Evolutionary conservation across 2,329 filamentous ascomycete species (phyloP).

Genomic region (Arthrocladium fulminans): DNA sequence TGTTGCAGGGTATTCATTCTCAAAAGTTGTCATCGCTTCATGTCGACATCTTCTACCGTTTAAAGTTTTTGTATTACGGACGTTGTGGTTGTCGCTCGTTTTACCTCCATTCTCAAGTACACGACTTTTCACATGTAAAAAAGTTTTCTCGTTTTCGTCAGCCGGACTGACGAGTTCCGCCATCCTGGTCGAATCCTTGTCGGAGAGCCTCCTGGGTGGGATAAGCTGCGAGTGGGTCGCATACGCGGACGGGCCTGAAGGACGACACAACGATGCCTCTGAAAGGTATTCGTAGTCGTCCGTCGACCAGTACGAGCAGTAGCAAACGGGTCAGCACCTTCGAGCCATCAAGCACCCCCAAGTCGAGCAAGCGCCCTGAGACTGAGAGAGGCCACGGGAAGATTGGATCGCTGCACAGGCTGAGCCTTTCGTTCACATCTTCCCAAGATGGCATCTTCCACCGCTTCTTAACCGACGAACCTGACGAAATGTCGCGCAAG

Average conservation of each 20-base stretch:
- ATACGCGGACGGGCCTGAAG: neutral
- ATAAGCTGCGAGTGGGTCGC: neutral
- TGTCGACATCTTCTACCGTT: neutral
- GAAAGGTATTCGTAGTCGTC: slow-evolving; percentile 1
- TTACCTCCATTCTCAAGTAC: neutral
- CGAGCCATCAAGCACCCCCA: neutral
- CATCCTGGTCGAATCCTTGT: neutral
- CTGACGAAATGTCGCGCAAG: slow-evolving; percentile 10
- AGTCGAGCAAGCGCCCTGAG: neutral
- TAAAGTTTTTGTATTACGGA: neutral
- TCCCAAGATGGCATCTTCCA: slow-evolving; percentile 16
- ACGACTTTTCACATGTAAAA: neutral
- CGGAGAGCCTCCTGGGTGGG: neutral
- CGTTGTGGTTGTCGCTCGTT: neutral
- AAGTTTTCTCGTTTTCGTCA: slow-evolving; percentile 4
- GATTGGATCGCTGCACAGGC: slow-evolving; percentile 16
- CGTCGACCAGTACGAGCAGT: slow-evolving; percentile 1
- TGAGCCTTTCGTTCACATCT: slow-evolving; percentile 17
- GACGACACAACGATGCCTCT: slow-evolving; percentile 1
- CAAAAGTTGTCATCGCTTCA: neutral
- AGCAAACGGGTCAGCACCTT: neutral
- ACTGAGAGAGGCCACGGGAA: slow-evolving; percentile 10
- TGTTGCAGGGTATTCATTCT: neutral
- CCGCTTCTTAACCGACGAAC: slow-evolving; percentile 12
- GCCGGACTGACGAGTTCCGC: slow-evolving; percentile 4